Percentiles rank a stretch among this genome's conserved stretches.
Conservation (phyloP, 2,329 filamentous ascomycete species). For the Claviceps fusiformis region DNA sequence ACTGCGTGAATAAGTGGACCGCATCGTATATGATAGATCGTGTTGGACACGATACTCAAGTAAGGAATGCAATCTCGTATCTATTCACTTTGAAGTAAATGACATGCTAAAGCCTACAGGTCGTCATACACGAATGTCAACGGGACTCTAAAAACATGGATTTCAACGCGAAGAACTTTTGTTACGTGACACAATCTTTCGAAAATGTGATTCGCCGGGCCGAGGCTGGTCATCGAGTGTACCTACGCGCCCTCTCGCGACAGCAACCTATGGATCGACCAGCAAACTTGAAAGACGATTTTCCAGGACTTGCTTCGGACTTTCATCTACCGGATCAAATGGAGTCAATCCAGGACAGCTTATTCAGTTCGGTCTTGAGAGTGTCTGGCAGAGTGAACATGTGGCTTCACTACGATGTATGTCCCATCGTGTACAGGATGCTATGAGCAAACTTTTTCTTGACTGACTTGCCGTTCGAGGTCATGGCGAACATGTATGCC, state of each 20-base stretch:
- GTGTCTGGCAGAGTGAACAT: conserved; percentile 71
- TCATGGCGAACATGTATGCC: conserved; percentile 77
- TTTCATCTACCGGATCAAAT: conserved; percentile 56
- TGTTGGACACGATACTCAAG: conserved; percentile 48
- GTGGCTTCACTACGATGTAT: conserved; percentile 81
- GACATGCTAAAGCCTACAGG: conserved; percentile 25
- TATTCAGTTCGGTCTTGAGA: conserved; percentile 66
- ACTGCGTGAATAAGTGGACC: conserved; percentile 55
- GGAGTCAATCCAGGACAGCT: conserved; percentile 40
- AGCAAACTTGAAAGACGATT: conserved; percentile 58
- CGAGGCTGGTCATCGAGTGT: conserved; percentile 47
- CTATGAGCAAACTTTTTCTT: background rate
- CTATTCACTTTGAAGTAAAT: background rate
- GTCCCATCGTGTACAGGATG: conserved; percentile 9
- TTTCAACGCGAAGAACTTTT: conserved; percentile 73
- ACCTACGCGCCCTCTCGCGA: conserved; percentile 64
- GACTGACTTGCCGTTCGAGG: conserved; percentile 26
- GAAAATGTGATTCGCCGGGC: conserved; percentile 51
- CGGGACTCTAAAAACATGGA: conserved; percentile 49
- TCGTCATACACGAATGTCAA: conserved; percentile 60
- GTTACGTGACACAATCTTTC: conserved; percentile 57
- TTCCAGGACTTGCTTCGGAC: conserved; percentile 53
- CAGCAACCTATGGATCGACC: conserved; percentile 55
- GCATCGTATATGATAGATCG: conserved; percentile 50
- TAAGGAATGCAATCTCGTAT: conserved; percentile 19